Base-by-base conservation (phyloP, 2,329 filamentous ascomycete species). In the Bimuria novae-zelandiae region DNA sequence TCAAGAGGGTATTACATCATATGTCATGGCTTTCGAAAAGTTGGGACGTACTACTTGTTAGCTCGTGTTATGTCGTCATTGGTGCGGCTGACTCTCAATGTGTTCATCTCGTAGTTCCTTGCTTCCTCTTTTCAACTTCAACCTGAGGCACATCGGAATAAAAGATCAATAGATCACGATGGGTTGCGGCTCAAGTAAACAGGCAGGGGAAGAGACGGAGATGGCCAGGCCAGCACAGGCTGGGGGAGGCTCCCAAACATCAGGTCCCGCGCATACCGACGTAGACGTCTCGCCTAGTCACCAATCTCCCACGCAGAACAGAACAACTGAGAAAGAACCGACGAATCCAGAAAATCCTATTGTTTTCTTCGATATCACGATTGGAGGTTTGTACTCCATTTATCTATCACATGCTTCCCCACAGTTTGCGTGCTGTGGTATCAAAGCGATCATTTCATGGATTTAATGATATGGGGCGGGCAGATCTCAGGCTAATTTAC, bases 291-390 rank as follows among this genome's bases (percentile, higher is more conserved):
- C 50, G 16, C 36, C 51, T 43, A n/a, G 23, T n/a, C 3, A 19
- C 19, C 36, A 42, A 30, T 14, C 27, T 27, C 25, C 36, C n/a
- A 25, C 25, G 11, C 27, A 30, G 16, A n/a, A 33, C 12, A 35
- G 17, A 7, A 42, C 40, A 1, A 44, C 51, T 11, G 58, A 49
- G 5, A 58, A 58, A 19, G 23, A 47, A 8, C 37, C 46, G 17
- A 37, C 52, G 14, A 53, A 57, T 36, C 50, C 51, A 11, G 52
- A 58, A 7, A 62, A 62, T 30, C 59, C 59, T 3, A 27, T 62
- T 14, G 57, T 62, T 1, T 62, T 57, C 41, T 62, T 62, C 22
- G 59, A 62, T 19, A 51, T 62, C 29, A 29, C 52, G 0, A 56
- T 60, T 16, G 59, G 57, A 39, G 49, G 50, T 51, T 44, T 27